phyloP scores from a whole-genome alignment of 257 asterid genomes.

The Fraxinus excelsior region DNA sequence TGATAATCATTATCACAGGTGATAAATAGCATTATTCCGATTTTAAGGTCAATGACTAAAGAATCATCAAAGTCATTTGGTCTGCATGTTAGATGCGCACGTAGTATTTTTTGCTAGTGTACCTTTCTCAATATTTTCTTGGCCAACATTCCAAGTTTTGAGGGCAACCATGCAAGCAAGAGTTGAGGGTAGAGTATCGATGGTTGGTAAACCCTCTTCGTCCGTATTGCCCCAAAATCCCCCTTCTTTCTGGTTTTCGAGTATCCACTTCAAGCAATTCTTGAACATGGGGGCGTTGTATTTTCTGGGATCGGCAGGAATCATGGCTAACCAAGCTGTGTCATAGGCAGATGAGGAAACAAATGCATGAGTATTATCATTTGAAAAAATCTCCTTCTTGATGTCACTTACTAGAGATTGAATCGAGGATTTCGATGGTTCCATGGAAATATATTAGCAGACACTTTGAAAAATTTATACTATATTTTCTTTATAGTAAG shows the following conservation, averaged over 20 bases:
- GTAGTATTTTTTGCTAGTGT: neutral
- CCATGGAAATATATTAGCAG: slow-evolving; percentile 25
- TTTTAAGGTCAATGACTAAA: too few relatives aligned
- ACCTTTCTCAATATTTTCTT: slow-evolving; percentile 39
- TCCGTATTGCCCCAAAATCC: slow-evolving; percentile 56
- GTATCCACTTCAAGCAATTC: slow-evolving; percentile 50
- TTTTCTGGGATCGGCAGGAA: slow-evolving; percentile 28
- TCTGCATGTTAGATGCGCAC: too few relatives aligned
- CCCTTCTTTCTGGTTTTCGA: slow-evolving; percentile 43
- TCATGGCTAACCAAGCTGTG: slow-evolving; percentile 70
- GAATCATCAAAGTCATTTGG: too few relatives aligned
- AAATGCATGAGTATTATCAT: slow-evolving; percentile 6
- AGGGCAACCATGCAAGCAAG: slow-evolving; percentile 60
- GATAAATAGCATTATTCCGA: too few relatives aligned
- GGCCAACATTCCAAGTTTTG: slow-evolving; percentile 43
- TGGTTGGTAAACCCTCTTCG: slow-evolving; percentile 39
- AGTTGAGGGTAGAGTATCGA: slow-evolving; percentile 51
- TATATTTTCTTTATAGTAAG: neutral
- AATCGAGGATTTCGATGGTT: slow-evolving; percentile 30
- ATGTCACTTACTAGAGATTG: slow-evolving; percentile 37
- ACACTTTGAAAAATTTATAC: neutral
- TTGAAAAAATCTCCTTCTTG: slow-evolving; percentile 35
- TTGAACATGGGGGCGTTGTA: slow-evolving; percentile 39
- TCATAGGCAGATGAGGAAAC: slow-evolving; percentile 52
- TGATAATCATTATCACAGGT: too few relatives aligned